These are phyloP conservation scores for Dianthus caryophyllus DNA, from an alignment of 148 eudicot genomes.

Conservation along the genomic window DNA sequence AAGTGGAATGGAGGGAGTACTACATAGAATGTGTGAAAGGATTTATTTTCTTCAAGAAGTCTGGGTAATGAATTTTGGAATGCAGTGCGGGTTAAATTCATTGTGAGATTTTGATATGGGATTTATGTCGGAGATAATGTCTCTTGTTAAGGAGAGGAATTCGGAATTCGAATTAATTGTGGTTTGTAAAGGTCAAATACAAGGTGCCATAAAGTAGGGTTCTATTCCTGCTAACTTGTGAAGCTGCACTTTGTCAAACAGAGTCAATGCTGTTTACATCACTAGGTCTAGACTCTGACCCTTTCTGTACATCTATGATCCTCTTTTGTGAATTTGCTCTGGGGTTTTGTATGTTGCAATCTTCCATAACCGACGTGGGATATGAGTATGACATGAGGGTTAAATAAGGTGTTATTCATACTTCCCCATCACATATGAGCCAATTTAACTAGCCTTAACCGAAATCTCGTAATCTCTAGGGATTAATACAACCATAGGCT, in stretches of 20 bases:
- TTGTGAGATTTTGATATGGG: not conserved
- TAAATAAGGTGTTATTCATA: too few relatives aligned
- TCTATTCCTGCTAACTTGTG: not conserved
- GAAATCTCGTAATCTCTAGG: too few relatives aligned
- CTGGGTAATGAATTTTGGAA: not conserved
- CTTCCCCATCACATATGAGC: too few relatives aligned
- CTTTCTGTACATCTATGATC: too few relatives aligned
- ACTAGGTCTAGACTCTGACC: not conserved
- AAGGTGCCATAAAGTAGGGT: not conserved
- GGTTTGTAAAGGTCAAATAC: not conserved
- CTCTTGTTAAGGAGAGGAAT: not conserved
- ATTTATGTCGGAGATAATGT: not conserved
- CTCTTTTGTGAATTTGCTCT: too few relatives aligned
- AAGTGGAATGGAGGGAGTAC: too few relatives aligned
- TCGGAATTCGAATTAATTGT: not conserved
- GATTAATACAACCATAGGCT: too few relatives aligned
- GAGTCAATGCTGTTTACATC: not conserved
- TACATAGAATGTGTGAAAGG: not conserved
- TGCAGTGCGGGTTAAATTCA: not conserved
- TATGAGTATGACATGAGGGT: too few relatives aligned
- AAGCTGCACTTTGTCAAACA: not conserved
- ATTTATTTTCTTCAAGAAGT: not conserved
- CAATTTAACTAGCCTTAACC: too few relatives aligned
- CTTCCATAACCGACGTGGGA: too few relatives aligned
- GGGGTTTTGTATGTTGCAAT: too few relatives aligned